Base-by-base conservation (phyloP, 768 basidiomycete species). In the Hysterangium stoloniferum region DNA sequence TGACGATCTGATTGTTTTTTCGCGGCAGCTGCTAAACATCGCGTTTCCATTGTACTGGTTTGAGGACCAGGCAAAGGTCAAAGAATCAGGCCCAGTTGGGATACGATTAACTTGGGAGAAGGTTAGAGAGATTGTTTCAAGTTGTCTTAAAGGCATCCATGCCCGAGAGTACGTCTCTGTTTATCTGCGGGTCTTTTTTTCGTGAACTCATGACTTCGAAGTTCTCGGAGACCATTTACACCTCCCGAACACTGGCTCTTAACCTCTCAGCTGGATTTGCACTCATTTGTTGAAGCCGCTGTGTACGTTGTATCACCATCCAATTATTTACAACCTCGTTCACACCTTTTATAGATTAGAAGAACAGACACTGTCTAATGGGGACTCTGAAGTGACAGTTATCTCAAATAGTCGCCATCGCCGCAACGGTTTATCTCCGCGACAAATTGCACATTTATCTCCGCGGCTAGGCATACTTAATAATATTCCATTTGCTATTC, bases 401-500 rank as follows among this genome's bases (percentile, higher is more conserved):
- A 27, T 3, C 11, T 25, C 47, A 8, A 13, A 20, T 1, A n/a
- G 31, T 19, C 29, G 29, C 9, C 38, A 41, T 19, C 41, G 38
- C 32, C 49, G 49, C 20, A 40, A 20, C 68, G 67, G 37, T 53
- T 59, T 31, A 67, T 74, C 79, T 12, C 85, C 84, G 58, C 83
- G 88, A 4, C 82, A 87, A 56, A 66, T 86, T 36, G 79, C 85
- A 0, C 73, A 79, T 52, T 69, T 97, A 45, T 84, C 86, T 3
- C 95, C 94, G 0, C 80, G 92, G 6, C 74, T 98, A 2, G 90
- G 89, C 2, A 76, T 97, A 24, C 77, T 98, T 47, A 89, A 97
- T 70, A 94, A 97, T 66, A 87, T 98, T 51, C 95, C 94, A 0
- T 96, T 96, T 67, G 81, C 91, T 4, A 86, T 98, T 50, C 94